A percentile compares a stretch with the other conserved stretches of the same genome.
phyloP scores from a whole-genome alignment of 176 grass and related monocot species.

The Eremochloa ophiuroides region DNA sequence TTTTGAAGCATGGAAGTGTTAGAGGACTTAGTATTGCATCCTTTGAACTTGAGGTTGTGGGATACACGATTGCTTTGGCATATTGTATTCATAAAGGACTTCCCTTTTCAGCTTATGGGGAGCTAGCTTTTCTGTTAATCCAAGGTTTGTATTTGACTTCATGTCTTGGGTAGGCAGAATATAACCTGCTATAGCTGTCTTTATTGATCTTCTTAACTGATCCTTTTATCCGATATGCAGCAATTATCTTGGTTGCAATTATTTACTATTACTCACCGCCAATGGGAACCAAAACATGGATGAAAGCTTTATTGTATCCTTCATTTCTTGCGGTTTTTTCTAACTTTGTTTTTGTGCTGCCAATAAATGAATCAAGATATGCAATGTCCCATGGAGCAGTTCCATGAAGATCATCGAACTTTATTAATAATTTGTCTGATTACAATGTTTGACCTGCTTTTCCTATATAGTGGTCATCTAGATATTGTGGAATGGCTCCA shows the following conservation, averaged over 20 bases:
- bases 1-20: constrained; percentile 85
- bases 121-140: constrained; percentile 85
- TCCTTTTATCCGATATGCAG: constrained; percentile 45
- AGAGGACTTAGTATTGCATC: constrained; percentile 85
- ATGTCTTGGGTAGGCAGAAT: neutral
- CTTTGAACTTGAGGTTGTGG: constrained; percentile 91
- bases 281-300: constrained; percentile 70
- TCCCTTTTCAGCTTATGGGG: constrained; percentile 94
- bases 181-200: neutral
- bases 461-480: constrained; percentile 44
- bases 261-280: constrained; percentile 91
- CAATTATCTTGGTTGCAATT: constrained; percentile 84
- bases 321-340: constrained; percentile 1
- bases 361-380: neutral
- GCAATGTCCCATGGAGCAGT: neutral
- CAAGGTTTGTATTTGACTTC: constrained; percentile 55
- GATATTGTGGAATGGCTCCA: constrained; percentile 89
- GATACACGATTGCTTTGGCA: constrained; percentile 93
- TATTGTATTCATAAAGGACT: constrained; percentile 98
- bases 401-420: neutral
- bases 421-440: constrained; percentile 4
- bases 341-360: neutral
- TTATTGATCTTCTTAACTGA: neutral
- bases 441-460: constrained; percentile 24
- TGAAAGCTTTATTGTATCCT: constrained; percentile 89